Evolutionary conservation across 805 yeast species (phyloP).

Genomic region (Wickerhamiella brachini): DNA sequence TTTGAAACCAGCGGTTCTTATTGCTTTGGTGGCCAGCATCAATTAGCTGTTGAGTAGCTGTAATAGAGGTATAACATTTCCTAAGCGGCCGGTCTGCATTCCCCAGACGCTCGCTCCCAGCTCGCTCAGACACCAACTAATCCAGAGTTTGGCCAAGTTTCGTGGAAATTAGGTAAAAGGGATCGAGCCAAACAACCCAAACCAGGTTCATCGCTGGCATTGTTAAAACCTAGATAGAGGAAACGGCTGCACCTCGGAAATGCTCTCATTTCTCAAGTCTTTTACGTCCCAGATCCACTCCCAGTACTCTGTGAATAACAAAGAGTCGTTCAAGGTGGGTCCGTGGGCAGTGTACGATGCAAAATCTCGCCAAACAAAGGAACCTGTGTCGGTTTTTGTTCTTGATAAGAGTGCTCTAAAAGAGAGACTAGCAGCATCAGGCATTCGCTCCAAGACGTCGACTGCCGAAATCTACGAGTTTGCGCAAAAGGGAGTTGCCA

Average conservation of each 20-base stretch:
- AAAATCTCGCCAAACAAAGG: slow-evolving; percentile 37
- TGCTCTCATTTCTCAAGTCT: slow-evolving; percentile 19
- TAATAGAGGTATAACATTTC: no score
- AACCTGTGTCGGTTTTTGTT: slow-evolving; percentile 62
- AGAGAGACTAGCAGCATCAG: slow-evolving; percentile 35
- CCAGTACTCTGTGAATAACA: slow-evolving; percentile 51
- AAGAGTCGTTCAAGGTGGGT: slow-evolving; percentile 58
- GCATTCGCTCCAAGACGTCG: slow-evolving; percentile 30
- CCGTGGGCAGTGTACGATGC: slow-evolving; percentile 83
- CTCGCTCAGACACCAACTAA: no score
- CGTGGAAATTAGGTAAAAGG: neutral
- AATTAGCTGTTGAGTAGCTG: neutral
- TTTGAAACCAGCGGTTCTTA: neutral
- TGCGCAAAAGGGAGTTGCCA: slow-evolving; percentile 52
- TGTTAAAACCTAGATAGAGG: no score
- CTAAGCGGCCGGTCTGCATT: no score
- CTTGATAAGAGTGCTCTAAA: slow-evolving; percentile 73
- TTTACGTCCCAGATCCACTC: slow-evolving; percentile 21
- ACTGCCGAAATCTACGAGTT: slow-evolving; percentile 49
- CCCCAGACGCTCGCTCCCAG: no score
- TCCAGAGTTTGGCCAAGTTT: no score
- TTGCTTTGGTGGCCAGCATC: neutral
- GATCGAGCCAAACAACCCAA: neutral
- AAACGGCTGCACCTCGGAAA: no score
- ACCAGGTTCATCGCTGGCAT: neutral